Conservation (phyloP, 345 rosid species). For the Eucalyptus victrix region DNA sequence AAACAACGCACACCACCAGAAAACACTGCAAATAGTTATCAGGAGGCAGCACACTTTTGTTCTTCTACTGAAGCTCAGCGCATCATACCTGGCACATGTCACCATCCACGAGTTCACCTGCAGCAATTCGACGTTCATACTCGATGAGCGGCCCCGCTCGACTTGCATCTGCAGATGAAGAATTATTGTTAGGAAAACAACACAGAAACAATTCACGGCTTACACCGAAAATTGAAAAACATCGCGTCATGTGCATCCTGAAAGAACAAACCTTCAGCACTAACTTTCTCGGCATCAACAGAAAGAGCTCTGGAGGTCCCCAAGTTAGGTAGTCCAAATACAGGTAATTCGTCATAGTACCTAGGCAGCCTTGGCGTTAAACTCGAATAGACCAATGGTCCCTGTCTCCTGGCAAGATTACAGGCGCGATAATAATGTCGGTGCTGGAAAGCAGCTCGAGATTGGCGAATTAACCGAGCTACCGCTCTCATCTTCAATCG, state of each 20-base stretch:
- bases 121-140: constrained; percentile 72
- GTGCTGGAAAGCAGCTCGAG: constrained; percentile 26
- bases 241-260: neutral
- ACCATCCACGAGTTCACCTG: constrained; percentile 80
- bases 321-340: neutral
- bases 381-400: constrained; percentile 1
- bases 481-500: constrained; percentile 42
- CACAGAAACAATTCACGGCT: neutral
- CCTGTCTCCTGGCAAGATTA: constrained; percentile 9
- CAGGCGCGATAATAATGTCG: constrained; percentile 3
- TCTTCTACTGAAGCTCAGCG: neutral
- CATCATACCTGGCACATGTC: constrained; percentile 70
- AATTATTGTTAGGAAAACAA: neutral
- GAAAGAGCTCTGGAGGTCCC: constrained; percentile 29
- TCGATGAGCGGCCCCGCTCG: constrained; percentile 79
- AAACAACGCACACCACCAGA: neutral
- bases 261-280: constrained; percentile 22
- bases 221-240: neutral
- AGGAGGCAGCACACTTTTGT: neutral
- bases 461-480: constrained; percentile 21
- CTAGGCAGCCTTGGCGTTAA: neutral
- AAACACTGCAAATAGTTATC: neutral
- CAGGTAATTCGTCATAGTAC: neutral
- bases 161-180: constrained; percentile 30
- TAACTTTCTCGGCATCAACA: constrained; percentile 15